Conservation (phyloP, 2,329 filamentous ascomycete genomes). For the Apiospora marii region DNA sequence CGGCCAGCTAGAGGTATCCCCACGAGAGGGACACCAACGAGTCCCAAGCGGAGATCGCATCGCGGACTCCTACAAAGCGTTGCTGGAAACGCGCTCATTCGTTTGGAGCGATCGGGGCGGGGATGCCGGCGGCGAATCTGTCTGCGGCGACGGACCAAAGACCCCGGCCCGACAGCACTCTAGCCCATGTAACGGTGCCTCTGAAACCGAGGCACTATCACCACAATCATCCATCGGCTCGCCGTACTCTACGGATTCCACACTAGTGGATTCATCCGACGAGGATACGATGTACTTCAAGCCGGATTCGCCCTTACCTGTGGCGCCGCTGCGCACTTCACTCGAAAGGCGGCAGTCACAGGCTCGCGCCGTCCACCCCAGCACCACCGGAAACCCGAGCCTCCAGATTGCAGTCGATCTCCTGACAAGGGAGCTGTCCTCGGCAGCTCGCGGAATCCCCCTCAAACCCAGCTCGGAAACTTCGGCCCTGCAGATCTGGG, state of each 20-base stretch:
- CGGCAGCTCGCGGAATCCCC: conserved; percentile 43
- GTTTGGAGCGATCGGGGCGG: conserved; percentile 37
- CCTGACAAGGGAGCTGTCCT: conserved; percentile 57
- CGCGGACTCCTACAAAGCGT: conserved; percentile 58
- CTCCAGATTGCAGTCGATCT: conserved; percentile 61
- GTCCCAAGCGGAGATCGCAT: conserved; percentile 56
- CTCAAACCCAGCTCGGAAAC: conserved; percentile 42
- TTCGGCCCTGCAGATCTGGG: conserved; percentile 59
- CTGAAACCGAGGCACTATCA: neutral
- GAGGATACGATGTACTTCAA: conserved; percentile 58
- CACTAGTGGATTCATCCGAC: conserved; percentile 50
- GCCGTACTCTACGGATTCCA: conserved; percentile 53
- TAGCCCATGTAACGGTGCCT: neutral
- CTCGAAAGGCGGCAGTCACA: conserved; percentile 10
- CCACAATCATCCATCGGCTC: conserved; percentile 36
- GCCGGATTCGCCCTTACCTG: conserved; percentile 50
- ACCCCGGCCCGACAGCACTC: conserved; percentile 36
- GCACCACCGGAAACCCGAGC: conserved; percentile 41
- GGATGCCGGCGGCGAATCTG: neutral
- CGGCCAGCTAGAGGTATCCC: conserved; percentile 54
- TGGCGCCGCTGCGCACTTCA: conserved; percentile 39
- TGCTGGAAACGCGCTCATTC: conserved; percentile 52
- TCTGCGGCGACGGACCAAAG: conserved; percentile 22
- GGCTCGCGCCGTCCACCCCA: neutral
- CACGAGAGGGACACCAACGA: conserved; percentile 32